These are phyloP conservation scores for Penicillium sp. DNA, from an alignment of 2,329 filamentous ascomycete genomes.

Conservation along the genomic window DNA sequence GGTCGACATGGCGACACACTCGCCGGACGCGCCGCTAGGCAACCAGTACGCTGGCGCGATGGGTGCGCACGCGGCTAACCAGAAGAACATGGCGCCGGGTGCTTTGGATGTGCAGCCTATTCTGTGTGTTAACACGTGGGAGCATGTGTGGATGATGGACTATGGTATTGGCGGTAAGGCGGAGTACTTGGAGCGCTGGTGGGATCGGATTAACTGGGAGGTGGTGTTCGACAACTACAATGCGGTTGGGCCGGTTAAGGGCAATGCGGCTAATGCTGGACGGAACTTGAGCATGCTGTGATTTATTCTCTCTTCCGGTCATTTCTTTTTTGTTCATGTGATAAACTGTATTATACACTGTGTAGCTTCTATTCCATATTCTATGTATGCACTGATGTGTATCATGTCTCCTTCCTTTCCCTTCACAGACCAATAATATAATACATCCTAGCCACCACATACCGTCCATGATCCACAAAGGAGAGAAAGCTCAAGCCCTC, in stretches of 20 bases:
- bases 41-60: slow-evolving; percentile 32
- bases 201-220: slow-evolving; percentile 78
- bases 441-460: too few species aligned
- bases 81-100: slow-evolving; percentile 33
- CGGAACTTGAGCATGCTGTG: slow-evolving; percentile 24
- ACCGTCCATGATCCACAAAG: too few species aligned
- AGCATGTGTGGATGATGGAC: slow-evolving; percentile 83
- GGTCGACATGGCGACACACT: slow-evolving; percentile 40
- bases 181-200: slow-evolving; percentile 70
- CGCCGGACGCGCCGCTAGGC: slow-evolving; percentile 26
- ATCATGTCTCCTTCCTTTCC: too few species aligned
- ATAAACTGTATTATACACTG: slow-evolving; percentile 23
- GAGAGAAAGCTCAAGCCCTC: too few species aligned
- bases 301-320: too few species aligned
- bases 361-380: slow-evolving; percentile 2
- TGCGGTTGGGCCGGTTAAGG: slow-evolving; percentile 22
- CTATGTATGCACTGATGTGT: too few species aligned
- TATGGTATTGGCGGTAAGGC: slow-evolving; percentile 70
- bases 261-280: slow-evolving; percentile 15
- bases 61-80: slow-evolving; percentile 27
- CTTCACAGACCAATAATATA: too few species aligned
- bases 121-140: slow-evolving; percentile 90
- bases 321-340: too few species aligned
- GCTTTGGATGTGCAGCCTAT: slow-evolving; percentile 58
- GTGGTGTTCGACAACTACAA: slow-evolving; percentile 50